These are phyloP conservation scores for Crucibulum laeve DNA, from an alignment of 768 basidiomycete species.

Conservation along the genomic window DNA sequence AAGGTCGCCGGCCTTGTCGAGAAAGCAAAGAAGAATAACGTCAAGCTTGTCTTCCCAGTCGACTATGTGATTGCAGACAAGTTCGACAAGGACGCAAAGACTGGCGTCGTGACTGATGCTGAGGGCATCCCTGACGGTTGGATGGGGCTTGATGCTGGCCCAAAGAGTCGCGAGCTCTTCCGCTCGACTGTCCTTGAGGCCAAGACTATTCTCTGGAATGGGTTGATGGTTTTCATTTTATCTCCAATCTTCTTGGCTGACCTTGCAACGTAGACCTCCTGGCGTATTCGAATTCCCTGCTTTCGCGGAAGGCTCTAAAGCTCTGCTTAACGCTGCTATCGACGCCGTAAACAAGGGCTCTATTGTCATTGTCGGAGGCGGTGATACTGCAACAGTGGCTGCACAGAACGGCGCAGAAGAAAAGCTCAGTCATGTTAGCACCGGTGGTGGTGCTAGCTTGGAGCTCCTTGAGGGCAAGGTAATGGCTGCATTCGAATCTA, in stretches of 20 bases:
- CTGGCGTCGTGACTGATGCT: conserved; percentile 68
- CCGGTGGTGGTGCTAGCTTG: conserved; percentile 90
- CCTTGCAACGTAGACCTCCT: conserved; percentile 60
- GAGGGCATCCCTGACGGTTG: conserved; percentile 90
- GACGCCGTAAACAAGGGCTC: conserved; percentile 84
- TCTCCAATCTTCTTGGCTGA: conserved; percentile 5
- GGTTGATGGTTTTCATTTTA: conserved; percentile 37
- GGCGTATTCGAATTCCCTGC: conserved; percentile 97
- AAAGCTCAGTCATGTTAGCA: conserved; percentile 93
- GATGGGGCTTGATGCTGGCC: conserved; percentile 94
- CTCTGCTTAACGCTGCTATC: conserved; percentile 80
- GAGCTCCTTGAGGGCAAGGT: conserved; percentile 99
- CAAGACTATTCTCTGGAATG: conserved; percentile 98
- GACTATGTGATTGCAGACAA: conserved; percentile 95
- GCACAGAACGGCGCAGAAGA: conserved; percentile 84
- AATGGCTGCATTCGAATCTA: conserved; percentile 10
- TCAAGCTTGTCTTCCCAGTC: conserved; percentile 93
- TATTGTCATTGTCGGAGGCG: conserved; percentile 93
- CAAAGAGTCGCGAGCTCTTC: conserved; percentile 78
- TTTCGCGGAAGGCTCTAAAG: conserved; percentile 82
- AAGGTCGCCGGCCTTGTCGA: conserved; percentile 82
- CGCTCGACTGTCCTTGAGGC: conserved; percentile 74
- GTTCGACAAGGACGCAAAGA: conserved; percentile 90
- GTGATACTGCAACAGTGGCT: conserved; percentile 94
- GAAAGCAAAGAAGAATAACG: conserved; percentile 88